Evolutionary conservation across 1,139 yeast species (phyloP), one percentile per base, ranked within the genome.

Genomic region (Blastobotrys raffinosifermentans): DNA sequence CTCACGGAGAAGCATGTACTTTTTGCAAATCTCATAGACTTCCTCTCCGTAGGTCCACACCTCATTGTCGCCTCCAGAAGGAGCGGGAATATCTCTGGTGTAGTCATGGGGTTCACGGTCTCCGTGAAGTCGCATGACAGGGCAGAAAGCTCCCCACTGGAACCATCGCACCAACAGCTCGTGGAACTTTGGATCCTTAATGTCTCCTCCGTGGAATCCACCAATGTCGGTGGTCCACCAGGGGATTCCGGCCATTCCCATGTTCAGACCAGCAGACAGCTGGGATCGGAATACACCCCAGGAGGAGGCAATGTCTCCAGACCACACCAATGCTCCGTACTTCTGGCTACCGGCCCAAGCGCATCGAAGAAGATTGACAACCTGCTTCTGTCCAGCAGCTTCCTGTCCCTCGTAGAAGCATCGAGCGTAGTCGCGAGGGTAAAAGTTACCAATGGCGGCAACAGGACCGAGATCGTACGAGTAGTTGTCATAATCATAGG

Each of bases 221-320:
- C 46, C 47, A 26, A 44, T 44, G 22, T 44, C 47, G n/a, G 47
- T 44, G 4, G 47, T 44, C 47, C 47, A 44, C 47, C 47, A 44
- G 4, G 47, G 46, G 13, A 44, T 43, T 8, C 47, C 47, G 3
- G 47, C 37, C 25, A 44, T 35, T 9, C 47, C 47, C 47, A 44
- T 44, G 26, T 44, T 44, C 26, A 44, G 22, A 2, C 47, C 47
- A 4, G 47, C 46, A 13, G 32, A 43, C 7, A 44, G 32, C 35
- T 44, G 47, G 30, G 40, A 32, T 8, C 40, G 38, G 16, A 44
- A 32, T 15, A 41, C 31, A n/a, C 23, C 20, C 46, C 47, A 44
- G 5, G 45, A 40, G 8, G 47, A 43, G 2, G 45, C 45, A 34
- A 44, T 43, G 19, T 44, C 47, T 15, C 47, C 47, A 21, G 37